Conservation (phyloP, 768 basidiomycete species). For the Dioszegia aurantiaca region DNA sequence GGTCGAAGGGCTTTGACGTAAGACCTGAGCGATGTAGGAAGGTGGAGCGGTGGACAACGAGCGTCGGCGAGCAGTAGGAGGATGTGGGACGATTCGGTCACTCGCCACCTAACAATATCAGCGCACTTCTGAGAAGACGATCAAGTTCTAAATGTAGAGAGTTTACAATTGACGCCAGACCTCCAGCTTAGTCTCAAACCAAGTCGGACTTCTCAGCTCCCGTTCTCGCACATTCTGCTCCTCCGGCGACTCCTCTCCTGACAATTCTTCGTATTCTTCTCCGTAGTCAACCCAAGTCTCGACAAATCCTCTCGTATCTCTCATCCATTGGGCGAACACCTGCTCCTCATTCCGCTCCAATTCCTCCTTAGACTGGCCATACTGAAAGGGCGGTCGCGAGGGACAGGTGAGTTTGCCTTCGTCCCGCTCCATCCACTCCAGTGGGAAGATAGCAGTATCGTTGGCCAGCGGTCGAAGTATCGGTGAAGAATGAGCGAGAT, state of each 20-base stretch:
- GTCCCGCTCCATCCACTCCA: conserved; percentile 31
- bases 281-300: conserved; percentile 55
- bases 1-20: conserved; percentile 60
- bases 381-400: conserved; percentile 77
- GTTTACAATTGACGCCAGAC: conserved; percentile 84
- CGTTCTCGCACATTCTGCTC: conserved; percentile 52
- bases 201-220: conserved; percentile 65
- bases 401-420: conserved; percentile 57
- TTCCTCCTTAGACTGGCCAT: conserved; percentile 79
- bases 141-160: conserved; percentile 12
- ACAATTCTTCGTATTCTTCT: conserved; percentile 19
- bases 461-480: conserved; percentile 41
- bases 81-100: conserved; percentile 88
- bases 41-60: conserved; percentile 85
- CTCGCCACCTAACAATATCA: conserved; percentile 65
- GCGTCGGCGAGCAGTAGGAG: conserved; percentile 95
- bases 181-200: conserved; percentile 95
- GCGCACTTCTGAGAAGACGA: background rate
- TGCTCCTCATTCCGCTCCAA: conserved; percentile 88
- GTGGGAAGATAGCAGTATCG: conserved; percentile 19
- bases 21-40: conserved; percentile 83
- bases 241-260: conserved; percentile 73
- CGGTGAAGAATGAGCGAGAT: conserved; percentile 33
- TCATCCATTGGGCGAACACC: conserved; percentile 73
- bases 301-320: conserved; percentile 62